Evolutionary conservation across 805 yeast species (phyloP).

Genomic region (Lachancea thermotolerans): DNA sequence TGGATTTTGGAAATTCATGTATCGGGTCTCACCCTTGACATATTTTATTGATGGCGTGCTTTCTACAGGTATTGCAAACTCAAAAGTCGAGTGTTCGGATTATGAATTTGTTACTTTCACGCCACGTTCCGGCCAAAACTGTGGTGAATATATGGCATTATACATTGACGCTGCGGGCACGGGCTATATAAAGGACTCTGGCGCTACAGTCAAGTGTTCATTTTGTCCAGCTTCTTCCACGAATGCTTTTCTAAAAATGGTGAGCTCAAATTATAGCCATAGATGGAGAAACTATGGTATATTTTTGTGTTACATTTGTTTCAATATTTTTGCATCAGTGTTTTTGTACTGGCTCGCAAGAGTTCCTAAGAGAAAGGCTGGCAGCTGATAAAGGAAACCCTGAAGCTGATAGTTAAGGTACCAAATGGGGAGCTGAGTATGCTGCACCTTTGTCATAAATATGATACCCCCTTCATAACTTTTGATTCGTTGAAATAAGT

Average conservation of each 20-base stretch:
- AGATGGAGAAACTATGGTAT: slow-evolving; percentile 62
- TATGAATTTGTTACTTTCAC: slow-evolving; percentile 42
- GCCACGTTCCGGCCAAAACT: slow-evolving; percentile 55
- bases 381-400: slow-evolving; percentile 10
- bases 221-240: slow-evolving; percentile 54
- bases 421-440: too few relatives aligned
- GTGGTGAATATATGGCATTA: slow-evolving; percentile 45
- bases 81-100: slow-evolving; percentile 40
- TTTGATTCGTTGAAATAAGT: too few relatives aligned
- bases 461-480: too few relatives aligned
- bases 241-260: slow-evolving; percentile 46
- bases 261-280: slow-evolving; percentile 34
- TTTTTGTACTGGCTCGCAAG: slow-evolving; percentile 58
- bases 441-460: too few relatives aligned
- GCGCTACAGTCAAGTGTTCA: slow-evolving; percentile 45
- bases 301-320: slow-evolving; percentile 43
- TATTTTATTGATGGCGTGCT: slow-evolving; percentile 54
- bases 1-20: slow-evolving; percentile 79
- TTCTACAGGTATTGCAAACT: slow-evolving; percentile 49
- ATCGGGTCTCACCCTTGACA: slow-evolving; percentile 63
- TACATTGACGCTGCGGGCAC: slow-evolving; percentile 31
- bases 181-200: slow-evolving; percentile 45
- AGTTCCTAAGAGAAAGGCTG: slow-evolving; percentile 51
- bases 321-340: slow-evolving; percentile 37
- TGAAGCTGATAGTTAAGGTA: not conserved